Base-by-base conservation (phyloP, 2,329 filamentous ascomycete species). In the Trichothecium roseum region DNA sequence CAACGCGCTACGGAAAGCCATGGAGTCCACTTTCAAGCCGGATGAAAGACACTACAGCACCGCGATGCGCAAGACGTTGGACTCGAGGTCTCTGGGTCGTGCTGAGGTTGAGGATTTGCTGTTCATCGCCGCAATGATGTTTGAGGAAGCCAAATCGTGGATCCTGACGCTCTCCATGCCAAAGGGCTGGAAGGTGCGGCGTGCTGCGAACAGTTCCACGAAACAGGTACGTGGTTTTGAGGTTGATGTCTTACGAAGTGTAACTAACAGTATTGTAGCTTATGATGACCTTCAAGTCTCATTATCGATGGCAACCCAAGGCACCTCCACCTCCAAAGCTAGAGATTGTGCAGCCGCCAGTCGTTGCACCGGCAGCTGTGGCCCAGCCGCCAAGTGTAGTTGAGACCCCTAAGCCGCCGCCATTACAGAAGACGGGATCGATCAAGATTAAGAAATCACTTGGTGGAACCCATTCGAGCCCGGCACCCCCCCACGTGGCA, bases 81-180 rank as follows among this genome's bases (percentile, higher is more conserved):
- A 66, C 17, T 58, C 63, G 13, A 48, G 46, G 4, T 45, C 49
- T 12, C 51, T 66, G 4, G 60, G 62, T 1, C 55, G 62, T n/a
- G 45, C 45, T 6, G 63, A 66, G 44, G 49, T 64, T 36, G 59
- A 62, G 39, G 61, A 50, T 28, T 49, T 66, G 33, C 48, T 66
- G 31, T 59, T 64, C 41, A 40, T 66, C n/a, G 63, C 63, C 12
- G 58, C 55, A 8, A 61, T 63, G 55, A 64, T 66, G 60, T 65
- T 66, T 42, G 62, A 66, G 38, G 61, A 64, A 41, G 59, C 62
- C 10, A 47, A 52, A 30, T 55, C 54, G 34, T 66, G 60, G 56
- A 50, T 64, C 8, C 35, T 66, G 9, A 64, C 61, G 2, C 38
- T 66, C 13, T 54, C 54, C 38, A 49, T 62, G 35, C 63, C 63